Base-by-base conservation (phyloP, 345 rosid species). In the Lumnitzera racemosa region DNA sequence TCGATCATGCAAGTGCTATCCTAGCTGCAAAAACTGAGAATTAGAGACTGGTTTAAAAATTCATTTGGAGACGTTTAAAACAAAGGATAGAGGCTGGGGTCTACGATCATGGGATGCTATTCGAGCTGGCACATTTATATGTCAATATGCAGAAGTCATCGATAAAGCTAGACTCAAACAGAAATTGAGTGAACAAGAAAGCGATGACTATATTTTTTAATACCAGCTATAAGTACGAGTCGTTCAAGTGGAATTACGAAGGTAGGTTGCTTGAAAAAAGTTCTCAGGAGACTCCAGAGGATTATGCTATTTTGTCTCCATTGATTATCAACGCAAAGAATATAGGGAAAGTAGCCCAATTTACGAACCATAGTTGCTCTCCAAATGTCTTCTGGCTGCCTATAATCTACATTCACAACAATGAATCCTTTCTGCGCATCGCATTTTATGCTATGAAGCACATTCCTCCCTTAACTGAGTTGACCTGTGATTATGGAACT, bases 351-450 rank as follows among this genome's bases (percentile, higher is more conserved):
- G 95, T 92, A 24, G 86, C 97, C 55, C 80, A 97, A 46, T 92
- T 92, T 72, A 87, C 89, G 95, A 92, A 92, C 64, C 96, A 92
- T 51, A 83, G 97, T 66, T 92, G 98, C 78, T 67, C 64, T 51
- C 96, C 96, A 3, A 89, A 83, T 67, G 84, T 86, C 27, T 71
- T 87, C 68, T 92, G 98, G 97, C 97, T 82, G 78, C 88, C 97
- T 15, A 70, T 86, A 57, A 61, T 73, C 43, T 72, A 56, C 63
- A 78, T 78, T 56, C 52, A 74, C 46, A 73, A 81, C 51, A 65
- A 62, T 49, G 81, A 78, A 59, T 68, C 74, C 16, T 69, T 59
- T 24, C 56, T 87, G 49, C 86, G 77, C 53, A 78, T 94, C 41
- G 90, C 83, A 2, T 88, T 94, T 77, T 83, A 74, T 65, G 90